Base-by-base conservation (phyloP, 495 filamentous ascomycete species). In the Neurospora sp. region DNA sequence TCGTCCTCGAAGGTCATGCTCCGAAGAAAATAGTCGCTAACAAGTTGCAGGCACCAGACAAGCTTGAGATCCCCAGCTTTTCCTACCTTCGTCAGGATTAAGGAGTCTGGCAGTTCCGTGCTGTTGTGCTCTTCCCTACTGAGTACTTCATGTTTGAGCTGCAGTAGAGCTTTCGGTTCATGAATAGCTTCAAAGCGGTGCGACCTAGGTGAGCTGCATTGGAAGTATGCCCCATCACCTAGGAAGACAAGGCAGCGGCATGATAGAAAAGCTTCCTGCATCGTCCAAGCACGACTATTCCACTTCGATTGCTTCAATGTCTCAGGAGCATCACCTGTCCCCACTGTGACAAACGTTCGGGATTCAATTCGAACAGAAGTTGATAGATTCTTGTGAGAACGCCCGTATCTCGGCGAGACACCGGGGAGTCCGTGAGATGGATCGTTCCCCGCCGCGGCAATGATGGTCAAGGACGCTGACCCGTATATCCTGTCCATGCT, bases 181-280 rank as follows among this genome's bases (percentile, higher is more conserved):
- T 54, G 10, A 1, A 54, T 0, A 0, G 46, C 3, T 0, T 54
- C 46, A 2, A 54, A 20, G 1, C 46, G 46, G 46, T 23, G 9
- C n/a, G 46, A 54, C 0, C 10, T 12, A 4, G n/a, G 10, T 12
- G 46, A 23, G 46, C 4, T 54, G 72, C 82, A 85, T 49, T 84
- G 78, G 71, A 80, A 86, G 71, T 82, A 84, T 41, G 79, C 74
- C 44, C 81, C 78, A 0, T 78, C 23, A 1, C 79, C 76, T 0
- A 77, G 77, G 69, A 75, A 73, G 5, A 72, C 71, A 2, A 72
- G 39, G 4, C 12, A 23, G 7, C 71, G 71, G 41, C 71, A 39
- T 5, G 71, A 72, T 1, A 72, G 37, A n/a, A 49, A 18, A 5
- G 16, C 31, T 38, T 72, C 71, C 0, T 72, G 71, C 20, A 72